Evolutionary conservation across 2,329 filamentous ascomycete genomes (phyloP).

Genomic region (Xylaria sp.): DNA sequence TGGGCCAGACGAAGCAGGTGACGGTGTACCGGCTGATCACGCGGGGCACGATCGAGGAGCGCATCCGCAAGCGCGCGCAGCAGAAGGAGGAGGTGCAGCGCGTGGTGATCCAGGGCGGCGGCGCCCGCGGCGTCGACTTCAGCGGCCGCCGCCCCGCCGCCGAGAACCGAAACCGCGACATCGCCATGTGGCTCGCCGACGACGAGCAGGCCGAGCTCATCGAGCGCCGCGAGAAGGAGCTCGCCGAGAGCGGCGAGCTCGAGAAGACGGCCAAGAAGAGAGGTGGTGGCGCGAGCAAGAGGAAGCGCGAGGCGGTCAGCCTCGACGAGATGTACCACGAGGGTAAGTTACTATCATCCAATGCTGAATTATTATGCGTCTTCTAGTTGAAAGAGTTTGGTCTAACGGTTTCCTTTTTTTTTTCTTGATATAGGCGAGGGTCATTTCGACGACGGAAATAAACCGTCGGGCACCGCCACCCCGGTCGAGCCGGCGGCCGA

Average conservation of each 20-base stretch:
- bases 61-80: conserved; percentile 92
- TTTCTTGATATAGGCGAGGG: conserved; percentile 77
- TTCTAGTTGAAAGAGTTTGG: conserved; percentile 7
- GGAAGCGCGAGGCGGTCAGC: conserved; percentile 63
- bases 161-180: conserved; percentile 97
- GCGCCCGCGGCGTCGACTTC: conserved; percentile 88
- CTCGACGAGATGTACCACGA: conserved; percentile 99
- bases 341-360: conserved; percentile 64
- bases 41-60: conserved; percentile 93
- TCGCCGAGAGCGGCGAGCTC: conserved; percentile 71
- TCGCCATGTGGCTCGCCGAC: conserved; percentile 97
- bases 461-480: conserved; percentile 83
- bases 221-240: conserved; percentile 87
- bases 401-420: too few species aligned
- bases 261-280: conserved; percentile 66
- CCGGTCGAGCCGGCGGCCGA: conserved; percentile 64
- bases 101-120: conserved; percentile 91
- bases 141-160: conserved; percentile 83
- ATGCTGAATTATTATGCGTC: neutral
- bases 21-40: conserved; percentile 98
- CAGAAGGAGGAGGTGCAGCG: conserved; percentile 99
- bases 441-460: conserved; percentile 87
- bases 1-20: conserved; percentile 93
- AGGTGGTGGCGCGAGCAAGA: conserved; percentile 57
- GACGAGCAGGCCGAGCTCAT: conserved; percentile 95